Percentiles rank a stretch among this genome's conserved stretches.
Evolutionary conservation across 202 grass and related monocot genomes (phyloP).

Genomic region (Thinopyrum obtusiflorum): DNA sequence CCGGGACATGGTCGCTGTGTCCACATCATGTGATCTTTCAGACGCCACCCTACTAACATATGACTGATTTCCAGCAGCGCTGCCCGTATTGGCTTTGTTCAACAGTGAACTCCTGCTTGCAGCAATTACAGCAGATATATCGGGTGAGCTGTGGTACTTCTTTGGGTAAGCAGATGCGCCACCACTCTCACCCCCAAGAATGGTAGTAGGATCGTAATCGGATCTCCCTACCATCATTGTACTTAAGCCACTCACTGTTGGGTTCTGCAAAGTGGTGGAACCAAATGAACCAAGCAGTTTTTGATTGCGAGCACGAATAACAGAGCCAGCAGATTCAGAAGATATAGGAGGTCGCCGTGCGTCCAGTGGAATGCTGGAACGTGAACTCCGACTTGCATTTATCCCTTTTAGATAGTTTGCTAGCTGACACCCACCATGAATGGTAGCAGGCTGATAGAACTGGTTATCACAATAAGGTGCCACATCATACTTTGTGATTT

Average conservation of each 20-base stretch:
- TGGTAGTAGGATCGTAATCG: constrained; percentile 44
- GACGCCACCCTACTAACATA: constrained; percentile 44
- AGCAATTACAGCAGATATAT: constrained; percentile 68
- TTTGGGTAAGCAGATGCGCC: constrained; percentile 43
- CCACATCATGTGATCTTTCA: constrained; percentile 43
- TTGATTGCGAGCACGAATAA: constrained; percentile 11
- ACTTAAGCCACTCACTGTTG: constrained; percentile 23
- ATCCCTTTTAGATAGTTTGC: constrained; percentile 57
- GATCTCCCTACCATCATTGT: constrained; percentile 33
- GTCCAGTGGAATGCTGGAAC: constrained; percentile 37
- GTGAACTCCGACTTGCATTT: constrained; percentile 27
- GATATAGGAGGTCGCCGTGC: constrained; percentile 31
- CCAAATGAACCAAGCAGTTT: constrained; percentile 44
- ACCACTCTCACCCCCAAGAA: constrained; percentile 39
- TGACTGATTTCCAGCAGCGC: constrained; percentile 32
- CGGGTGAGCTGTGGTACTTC: constrained; percentile 81
- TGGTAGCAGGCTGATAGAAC: constrained; percentile 57
- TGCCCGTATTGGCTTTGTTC: constrained; percentile 44
- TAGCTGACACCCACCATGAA: constrained; percentile 79
- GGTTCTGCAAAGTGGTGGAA: constrained; percentile 33
- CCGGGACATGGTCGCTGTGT: constrained; percentile 21
- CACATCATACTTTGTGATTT: constrained; percentile 34
- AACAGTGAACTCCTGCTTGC: constrained; percentile 39
- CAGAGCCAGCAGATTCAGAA: constrained; percentile 35
- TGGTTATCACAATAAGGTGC: constrained; percentile 40